Evolutionary conservation across 2,329 filamentous ascomycete species (phyloP), one percentile per base, ranked within the genome.

Genomic region (Phoma sp.): DNA sequence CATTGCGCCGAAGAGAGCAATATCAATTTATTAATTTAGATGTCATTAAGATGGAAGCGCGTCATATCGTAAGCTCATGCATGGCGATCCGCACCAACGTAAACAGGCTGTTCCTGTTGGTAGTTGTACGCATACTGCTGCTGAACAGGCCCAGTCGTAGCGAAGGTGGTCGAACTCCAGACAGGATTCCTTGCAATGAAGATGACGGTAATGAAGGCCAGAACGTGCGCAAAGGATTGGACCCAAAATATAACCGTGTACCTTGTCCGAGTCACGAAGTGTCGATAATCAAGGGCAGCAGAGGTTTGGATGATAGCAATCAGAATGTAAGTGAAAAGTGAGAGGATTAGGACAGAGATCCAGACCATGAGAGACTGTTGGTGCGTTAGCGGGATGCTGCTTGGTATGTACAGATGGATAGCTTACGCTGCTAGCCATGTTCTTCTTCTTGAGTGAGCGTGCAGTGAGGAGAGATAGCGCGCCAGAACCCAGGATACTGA

Each of bases 401-500:
- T 11, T 1, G n/a, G 23, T 4, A 5, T 11, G 20, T n/a, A n/a
- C n/a, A n/a, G n/a, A n/a, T n/a, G 12, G 12, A 1, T 9, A 25
- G 10, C 53, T 47, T 47, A 56, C 53, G 11, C 18, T 39, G 14
- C 26, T 26, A 10, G 42, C 42, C n/a, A 36, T 17, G n/a, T 34
- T n/a, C 25, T 15, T 50, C 28, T 40, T 40, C 42, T 33, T 46
- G 10, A 51, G 29, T 4, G 53, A 50, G 20, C 33, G 47, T 11
- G 32, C 42, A 11, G 47, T 30, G 7, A 37, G 25, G 6, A 56
- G 15, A 7, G 53, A 30, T 14, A 56, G 36, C 11, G 26, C 17
- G 26, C 42, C 53, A 3, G 53, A 56, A 21, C 23, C 42, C 29
- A 47, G 7, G 6, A 51, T 23, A 18, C 53, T 50, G 30, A 43